Evolutionary conservation across 2,329 filamentous ascomycete species (phyloP), one percentile per base, ranked within the genome.

Genomic region (Malbranchea cinnamomea): DNA sequence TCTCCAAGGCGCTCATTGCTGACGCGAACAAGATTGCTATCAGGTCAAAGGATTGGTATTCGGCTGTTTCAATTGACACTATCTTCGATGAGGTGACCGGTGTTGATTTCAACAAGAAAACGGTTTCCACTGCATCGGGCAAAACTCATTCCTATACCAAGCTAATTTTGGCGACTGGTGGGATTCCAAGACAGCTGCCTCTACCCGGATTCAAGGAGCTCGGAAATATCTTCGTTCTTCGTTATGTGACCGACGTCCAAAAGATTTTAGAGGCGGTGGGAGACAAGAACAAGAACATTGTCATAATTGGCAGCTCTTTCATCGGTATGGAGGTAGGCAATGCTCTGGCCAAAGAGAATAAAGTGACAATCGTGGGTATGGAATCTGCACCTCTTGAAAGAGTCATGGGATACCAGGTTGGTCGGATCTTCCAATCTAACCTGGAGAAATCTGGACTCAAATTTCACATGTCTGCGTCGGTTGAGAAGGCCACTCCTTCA

Each of bases 251-350:
- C 23, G 76, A 95, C 47, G 71, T 76, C 1, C 72, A 85, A 50
- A 67, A 65, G 35, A 94, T 98, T 41, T 65, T 83, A 15, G 66
- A 63, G 1, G 82, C 83, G 5, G 79, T 92, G 26, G 83, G 83
- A 5, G 60, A 69, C 17, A 71, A 81, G 24, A 78, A 80, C 48
- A 94, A 93, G 67, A 94, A 93, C 55, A 74, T 98, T 41, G 83
- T 93, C 26, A 67, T 98, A 9, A 66, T 98, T 31, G 89, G 89
- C 23, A 87, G 79, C 35, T 92, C 83, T 1, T 98, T 98, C 56
- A 98, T 98, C 48, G 89, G 89, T 23, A 91, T 98, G 80, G 89
- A 98, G 56, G 71, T 91, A n/a, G 87, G 80, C 37, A 89, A 85
- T 39, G 77, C 62, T 31, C 60, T 91, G 0, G 75, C 78, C 25